Percentiles rank a stretch among this genome's conserved stretches.
Evolutionary conservation across 169 alveolate genomes (phyloP).

Genomic region (Amoebophrya sp.): DNA sequence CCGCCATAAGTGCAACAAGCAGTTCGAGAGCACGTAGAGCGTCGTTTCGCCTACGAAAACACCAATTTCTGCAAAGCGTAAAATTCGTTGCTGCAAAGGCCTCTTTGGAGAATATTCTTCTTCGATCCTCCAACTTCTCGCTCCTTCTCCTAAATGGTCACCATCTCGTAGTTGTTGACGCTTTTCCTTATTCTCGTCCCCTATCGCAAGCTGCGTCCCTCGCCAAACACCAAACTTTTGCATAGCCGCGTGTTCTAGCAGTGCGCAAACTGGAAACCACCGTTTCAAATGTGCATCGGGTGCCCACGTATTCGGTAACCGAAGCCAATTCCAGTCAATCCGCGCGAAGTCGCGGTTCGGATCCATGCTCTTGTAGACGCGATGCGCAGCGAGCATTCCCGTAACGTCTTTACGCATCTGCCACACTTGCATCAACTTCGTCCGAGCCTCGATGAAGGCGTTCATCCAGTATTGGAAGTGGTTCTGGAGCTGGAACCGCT

Average conservation of each 20-base stretch:
- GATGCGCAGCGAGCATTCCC: not conserved
- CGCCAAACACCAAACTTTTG: not conserved
- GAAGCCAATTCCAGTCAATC: conserved; percentile 9
- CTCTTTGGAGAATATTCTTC: not conserved
- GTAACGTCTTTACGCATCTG: not conserved
- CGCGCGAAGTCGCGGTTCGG: not conserved
- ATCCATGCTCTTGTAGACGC: not conserved
- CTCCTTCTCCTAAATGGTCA: no score
- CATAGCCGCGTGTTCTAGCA: not conserved
- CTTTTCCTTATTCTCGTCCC: no score
- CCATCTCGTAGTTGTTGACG: no score
- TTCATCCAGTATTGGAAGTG: not conserved
- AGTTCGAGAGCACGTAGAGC: not conserved
- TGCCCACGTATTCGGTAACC: not conserved
- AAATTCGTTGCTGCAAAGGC: not conserved
- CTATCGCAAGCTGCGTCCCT: no score
- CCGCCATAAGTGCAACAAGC: not conserved
- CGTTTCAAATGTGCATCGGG: not conserved
- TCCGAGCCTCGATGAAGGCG: not conserved
- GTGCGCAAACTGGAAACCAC: not conserved
- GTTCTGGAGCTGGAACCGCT: conserved; percentile 18
- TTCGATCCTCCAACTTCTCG: not conserved
- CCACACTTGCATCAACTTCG: not conserved
- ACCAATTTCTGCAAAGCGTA: not conserved
- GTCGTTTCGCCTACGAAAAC: not conserved